phyloP scores from a whole-genome alignment of 164 flowering plant genomes.

The Chloranthus sessilifolius region DNA sequence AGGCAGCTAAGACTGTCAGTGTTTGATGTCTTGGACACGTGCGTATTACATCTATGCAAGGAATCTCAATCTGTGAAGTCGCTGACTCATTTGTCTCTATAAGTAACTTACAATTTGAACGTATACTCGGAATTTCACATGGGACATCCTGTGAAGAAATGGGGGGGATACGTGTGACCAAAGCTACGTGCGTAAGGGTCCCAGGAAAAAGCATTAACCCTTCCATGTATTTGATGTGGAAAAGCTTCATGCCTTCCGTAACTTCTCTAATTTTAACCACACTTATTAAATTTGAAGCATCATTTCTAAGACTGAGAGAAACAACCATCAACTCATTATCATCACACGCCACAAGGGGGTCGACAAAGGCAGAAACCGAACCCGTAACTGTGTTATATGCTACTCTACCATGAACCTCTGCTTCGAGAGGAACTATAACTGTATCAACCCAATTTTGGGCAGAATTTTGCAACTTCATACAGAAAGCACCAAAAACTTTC shows the following conservation, averaged over 20 bases:
- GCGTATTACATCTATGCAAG: constrained; percentile 43
- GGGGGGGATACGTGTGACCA: constrained; percentile 28
- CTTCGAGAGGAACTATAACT: constrained; percentile 67
- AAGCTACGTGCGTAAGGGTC: constrained; percentile 48
- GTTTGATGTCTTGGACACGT: constrained; percentile 26
- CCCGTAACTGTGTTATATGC: constrained; percentile 20
- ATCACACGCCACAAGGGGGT: constrained; percentile 34
- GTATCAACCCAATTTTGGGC: constrained; percentile 36
- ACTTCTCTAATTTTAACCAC: constrained; percentile 47
- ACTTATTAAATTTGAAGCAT: constrained; percentile 38
- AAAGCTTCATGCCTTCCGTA: constrained; percentile 24
- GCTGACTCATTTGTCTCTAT: constrained; percentile 61
- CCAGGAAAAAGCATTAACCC: constrained; percentile 69
- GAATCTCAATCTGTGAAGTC: constrained; percentile 46
- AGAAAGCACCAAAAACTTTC: constrained; percentile 43
- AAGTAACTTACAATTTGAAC: constrained; percentile 38
- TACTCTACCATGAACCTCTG: constrained; percentile 28
- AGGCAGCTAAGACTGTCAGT: constrained; percentile 3
- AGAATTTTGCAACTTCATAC: constrained; percentile 47
- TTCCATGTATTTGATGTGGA: constrained; percentile 47
- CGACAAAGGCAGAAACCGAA: constrained; percentile 43
- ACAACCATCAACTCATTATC: constrained; percentile 23
- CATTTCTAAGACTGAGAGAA: constrained; percentile 48
- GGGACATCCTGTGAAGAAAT: constrained; percentile 12
- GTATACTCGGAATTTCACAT: constrained; percentile 16